These are phyloP conservation scores for Diophrys appendiculata DNA, from an alignment of 73 alveolate genomes.

Conservation along the genomic window DNA sequence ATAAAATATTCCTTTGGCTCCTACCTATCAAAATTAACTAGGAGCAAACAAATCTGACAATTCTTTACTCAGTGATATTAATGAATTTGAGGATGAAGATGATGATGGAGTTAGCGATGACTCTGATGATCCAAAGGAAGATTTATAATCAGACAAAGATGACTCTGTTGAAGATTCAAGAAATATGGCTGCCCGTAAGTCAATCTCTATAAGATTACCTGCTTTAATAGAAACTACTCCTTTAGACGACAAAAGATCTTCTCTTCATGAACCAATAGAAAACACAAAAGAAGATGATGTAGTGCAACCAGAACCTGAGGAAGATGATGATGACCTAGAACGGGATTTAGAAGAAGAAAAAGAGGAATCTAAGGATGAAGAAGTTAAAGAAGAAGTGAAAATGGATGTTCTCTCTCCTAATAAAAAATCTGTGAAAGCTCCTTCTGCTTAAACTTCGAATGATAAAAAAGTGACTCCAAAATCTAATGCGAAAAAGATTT, in stretches of 20 bases:
- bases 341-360: background rate
- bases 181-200: background rate
- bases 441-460: too few relatives aligned
- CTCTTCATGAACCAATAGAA: background rate
- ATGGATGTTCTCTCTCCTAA: too few relatives aligned
- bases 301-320: background rate
- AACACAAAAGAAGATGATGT: background rate
- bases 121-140: conserved; percentile 1
- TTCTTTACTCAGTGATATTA: background rate
- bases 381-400: background rate
- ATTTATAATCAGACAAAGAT: conserved; percentile 1
- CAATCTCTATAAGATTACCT: background rate
- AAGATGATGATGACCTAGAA: background rate
- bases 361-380: background rate
- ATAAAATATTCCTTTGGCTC: too few relatives aligned
- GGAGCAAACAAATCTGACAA: background rate
- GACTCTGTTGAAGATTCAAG: background rate
- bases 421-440: too few relatives aligned
- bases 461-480: background rate
- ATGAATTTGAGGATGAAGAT: background rate
- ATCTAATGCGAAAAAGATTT: background rate
- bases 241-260: background rate
- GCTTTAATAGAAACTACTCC: background rate
- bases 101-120: background rate
- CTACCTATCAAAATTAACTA: too few relatives aligned